phyloP scores from a whole-genome alignment of 148 eudicot genomes.

The Cornus controversa region DNA sequence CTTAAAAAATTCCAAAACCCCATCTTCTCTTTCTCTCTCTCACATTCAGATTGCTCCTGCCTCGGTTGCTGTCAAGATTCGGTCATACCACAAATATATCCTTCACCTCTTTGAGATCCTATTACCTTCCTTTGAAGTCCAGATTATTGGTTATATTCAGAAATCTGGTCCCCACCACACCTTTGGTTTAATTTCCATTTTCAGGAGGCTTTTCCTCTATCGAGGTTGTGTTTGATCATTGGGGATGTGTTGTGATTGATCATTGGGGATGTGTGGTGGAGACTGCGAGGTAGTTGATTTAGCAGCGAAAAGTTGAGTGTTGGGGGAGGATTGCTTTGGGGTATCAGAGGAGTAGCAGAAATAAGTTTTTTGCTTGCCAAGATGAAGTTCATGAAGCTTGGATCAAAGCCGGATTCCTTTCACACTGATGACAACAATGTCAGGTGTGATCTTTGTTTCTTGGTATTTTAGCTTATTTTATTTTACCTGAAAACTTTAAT shows the following conservation, averaged over 20 bases:
- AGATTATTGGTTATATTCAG: constrained; percentile 30
- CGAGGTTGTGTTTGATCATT: constrained; percentile 33
- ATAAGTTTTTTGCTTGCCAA: constrained; percentile 32
- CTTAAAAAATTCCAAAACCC: constrained; percentile 23
- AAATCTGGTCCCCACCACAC: constrained; percentile 53
- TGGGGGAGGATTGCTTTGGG: constrained; percentile 23
- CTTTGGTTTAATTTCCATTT: constrained; percentile 33
- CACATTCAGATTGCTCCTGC: constrained; percentile 24
- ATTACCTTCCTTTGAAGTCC: constrained; percentile 32
- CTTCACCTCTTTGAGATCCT: constrained; percentile 36
- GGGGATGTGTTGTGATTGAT: constrained; percentile 33
- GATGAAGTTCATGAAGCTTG: constrained; percentile 99
- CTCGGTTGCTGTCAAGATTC: constrained; percentile 54
- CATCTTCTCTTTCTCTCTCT: constrained; percentile 26
- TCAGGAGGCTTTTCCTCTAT: constrained; percentile 31
- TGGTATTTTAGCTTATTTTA: background rate
- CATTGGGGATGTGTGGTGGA: constrained; percentile 33
- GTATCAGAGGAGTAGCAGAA: constrained; percentile 12
- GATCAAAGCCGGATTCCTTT: constrained; percentile 84
- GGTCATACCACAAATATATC: constrained; percentile 37
- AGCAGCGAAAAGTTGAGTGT: constrained; percentile 29
- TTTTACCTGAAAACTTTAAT: background rate
- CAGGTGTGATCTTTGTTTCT: constrained; percentile 41
- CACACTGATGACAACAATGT: constrained; percentile 63
- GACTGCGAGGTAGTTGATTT: constrained; percentile 19